These are phyloP conservation scores for Suhomyces maxii DNA, from an alignment of 1,139 yeast genomes.

Conservation along the genomic window DNA sequence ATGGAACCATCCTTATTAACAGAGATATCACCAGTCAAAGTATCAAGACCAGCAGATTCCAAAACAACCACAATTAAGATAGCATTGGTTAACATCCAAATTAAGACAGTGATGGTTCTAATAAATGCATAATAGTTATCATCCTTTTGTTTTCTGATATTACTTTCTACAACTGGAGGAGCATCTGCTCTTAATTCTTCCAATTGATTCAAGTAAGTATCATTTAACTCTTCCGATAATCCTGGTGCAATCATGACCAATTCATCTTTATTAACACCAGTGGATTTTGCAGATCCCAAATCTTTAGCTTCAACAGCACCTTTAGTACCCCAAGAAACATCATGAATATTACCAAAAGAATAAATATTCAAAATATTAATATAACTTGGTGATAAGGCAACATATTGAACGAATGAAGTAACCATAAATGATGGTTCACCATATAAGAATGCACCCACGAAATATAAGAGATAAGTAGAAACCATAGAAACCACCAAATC, in stretches of 20 bases:
- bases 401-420: conserved; percentile 70
- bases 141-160: conserved; percentile 30
- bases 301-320: conserved; percentile 66
- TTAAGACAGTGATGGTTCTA: conserved; percentile 47
- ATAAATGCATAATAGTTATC: conserved; percentile 47
- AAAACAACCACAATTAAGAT: conserved; percentile 44
- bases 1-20: conserved; percentile 31
- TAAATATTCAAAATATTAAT: conserved; percentile 78
- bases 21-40: conserved; percentile 22
- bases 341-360: conserved; percentile 84
- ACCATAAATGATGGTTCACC: conserved; percentile 81
- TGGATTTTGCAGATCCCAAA: conserved; percentile 65
- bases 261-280: conserved; percentile 58
- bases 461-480: conserved; percentile 81
- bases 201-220: conserved; percentile 52
- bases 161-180: conserved; percentile 21
- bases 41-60: conserved; percentile 42
- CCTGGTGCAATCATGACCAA: conserved; percentile 70
- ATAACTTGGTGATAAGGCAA: conserved; percentile 72
- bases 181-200: conserved; percentile 42
- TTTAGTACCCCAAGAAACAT: conserved; percentile 87
- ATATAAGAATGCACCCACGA: conserved; percentile 71
- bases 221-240: conserved; percentile 60
- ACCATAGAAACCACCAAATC: conserved; percentile 84
- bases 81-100: conserved; percentile 48